Percentiles rank a stretch among this genome's conserved stretches.
Conservation (phyloP, 1,284 basidiomycete species). For the Somion occarium region DNA sequence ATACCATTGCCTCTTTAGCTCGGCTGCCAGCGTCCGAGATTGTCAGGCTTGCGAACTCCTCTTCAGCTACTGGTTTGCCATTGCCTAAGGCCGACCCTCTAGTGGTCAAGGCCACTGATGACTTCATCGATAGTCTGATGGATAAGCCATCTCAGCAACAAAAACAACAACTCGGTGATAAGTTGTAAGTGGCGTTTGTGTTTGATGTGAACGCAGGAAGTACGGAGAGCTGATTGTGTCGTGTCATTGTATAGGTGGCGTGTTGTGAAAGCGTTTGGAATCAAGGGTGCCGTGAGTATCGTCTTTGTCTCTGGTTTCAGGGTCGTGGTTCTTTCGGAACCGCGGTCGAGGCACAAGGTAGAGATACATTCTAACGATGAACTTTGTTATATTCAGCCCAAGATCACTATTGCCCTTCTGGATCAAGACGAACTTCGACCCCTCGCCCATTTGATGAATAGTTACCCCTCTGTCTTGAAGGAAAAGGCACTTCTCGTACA, state of each 20-base stretch:
- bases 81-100: constrained; percentile 67
- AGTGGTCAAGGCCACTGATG: constrained; percentile 67
- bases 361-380: background rate
- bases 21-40: constrained; percentile 69
- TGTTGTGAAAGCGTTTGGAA: constrained; percentile 72
- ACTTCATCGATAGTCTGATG: constrained; percentile 69
- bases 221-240: background rate
- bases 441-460: constrained; percentile 83
- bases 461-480: constrained; percentile 76
- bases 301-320: background rate
- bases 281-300: constrained; percentile 71
- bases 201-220: background rate
- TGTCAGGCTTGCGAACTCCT: constrained; percentile 51
- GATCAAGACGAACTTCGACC: constrained; percentile 82
- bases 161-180: constrained; percentile 82
- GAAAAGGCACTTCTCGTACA: constrained; percentile 58
- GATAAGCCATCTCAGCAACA: constrained; percentile 61
- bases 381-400: constrained; percentile 46
- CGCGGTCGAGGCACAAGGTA: too few species aligned
- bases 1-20: constrained; percentile 51
- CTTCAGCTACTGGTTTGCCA: constrained; percentile 55
- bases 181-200: constrained; percentile 47
- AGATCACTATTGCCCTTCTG: constrained; percentile 76
- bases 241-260: constrained; percentile 49
- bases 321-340: background rate